phyloP scores from a whole-genome alignment of 495 filamentous ascomycete species.

The Clavariopsis aquatica region DNA sequence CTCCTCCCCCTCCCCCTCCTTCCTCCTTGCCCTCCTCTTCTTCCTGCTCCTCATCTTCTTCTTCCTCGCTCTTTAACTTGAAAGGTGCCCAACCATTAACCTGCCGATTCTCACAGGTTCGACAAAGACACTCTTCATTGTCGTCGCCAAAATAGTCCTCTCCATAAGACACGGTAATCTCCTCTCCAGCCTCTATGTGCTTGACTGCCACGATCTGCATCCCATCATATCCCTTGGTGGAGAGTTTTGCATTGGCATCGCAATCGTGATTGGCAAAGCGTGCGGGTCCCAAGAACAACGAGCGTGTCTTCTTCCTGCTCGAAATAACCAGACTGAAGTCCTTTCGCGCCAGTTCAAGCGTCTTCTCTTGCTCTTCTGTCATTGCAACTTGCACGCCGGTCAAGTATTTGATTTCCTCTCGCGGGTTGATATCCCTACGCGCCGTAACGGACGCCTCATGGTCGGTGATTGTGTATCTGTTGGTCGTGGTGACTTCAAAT shows the following conservation, averaged over 20 bases:
- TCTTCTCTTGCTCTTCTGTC: constrained; percentile 83
- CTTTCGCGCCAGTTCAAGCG: constrained; percentile 71
- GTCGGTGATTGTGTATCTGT: constrained; percentile 87
- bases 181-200: constrained; percentile 82
- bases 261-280: constrained; percentile 98
- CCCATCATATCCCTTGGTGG: constrained; percentile 76
- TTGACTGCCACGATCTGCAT: constrained; percentile 82
- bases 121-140: constrained; percentile 93
- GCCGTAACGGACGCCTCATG: constrained; percentile 89
- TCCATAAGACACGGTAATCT: constrained; percentile 93
- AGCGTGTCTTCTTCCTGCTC: constrained; percentile 81
- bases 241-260: constrained; percentile 82
- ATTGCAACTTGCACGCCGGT: constrained; percentile 85
- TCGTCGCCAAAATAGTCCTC: constrained; percentile 94
- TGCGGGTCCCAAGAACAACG: constrained; percentile 89
- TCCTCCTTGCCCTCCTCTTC: constrained; percentile 9
- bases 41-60: constrained; percentile 34
- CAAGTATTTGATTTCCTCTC: constrained; percentile 87
- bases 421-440: constrained; percentile 70
- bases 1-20: too few species aligned
- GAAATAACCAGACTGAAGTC: constrained; percentile 98
- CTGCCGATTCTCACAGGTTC: constrained; percentile 74
- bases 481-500: constrained; percentile 91
- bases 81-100: constrained; percentile 76
- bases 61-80: constrained; percentile 23